These are phyloP conservation scores for Lentinus brumalis DNA, from an alignment of 768 basidiomycete genomes.

Conservation along the genomic window DNA sequence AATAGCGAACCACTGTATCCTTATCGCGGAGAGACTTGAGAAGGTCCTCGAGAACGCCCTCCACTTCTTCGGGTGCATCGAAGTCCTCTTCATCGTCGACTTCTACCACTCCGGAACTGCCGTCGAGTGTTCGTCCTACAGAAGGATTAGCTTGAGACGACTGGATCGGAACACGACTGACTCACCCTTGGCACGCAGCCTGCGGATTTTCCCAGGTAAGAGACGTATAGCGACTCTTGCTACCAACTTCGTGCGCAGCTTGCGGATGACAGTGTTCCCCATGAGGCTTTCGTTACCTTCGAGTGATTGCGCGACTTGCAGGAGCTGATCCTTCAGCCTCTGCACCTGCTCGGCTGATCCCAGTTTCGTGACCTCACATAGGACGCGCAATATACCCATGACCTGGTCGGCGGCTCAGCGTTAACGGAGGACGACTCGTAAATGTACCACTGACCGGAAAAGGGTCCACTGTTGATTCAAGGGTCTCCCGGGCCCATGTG, in stretches of 20 bases:
- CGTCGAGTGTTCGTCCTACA: slow-evolving; percentile 26
- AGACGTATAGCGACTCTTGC: slow-evolving; percentile 65
- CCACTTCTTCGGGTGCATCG: slow-evolving; percentile 80
- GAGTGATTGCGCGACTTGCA: slow-evolving; percentile 47
- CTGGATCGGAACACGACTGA: background rate
- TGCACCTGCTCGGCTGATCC: slow-evolving; percentile 57
- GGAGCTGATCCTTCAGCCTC: slow-evolving; percentile 43
- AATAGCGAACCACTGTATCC: slow-evolving; percentile 96
- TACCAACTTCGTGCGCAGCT: slow-evolving; percentile 65
- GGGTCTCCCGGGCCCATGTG: slow-evolving; percentile 41
- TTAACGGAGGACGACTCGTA: no score
- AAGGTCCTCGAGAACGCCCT: slow-evolving; percentile 69
- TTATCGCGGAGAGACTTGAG: slow-evolving; percentile 80
- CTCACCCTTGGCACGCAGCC: slow-evolving; percentile 45
- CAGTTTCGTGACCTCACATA: slow-evolving; percentile 71
- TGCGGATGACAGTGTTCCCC: slow-evolving; percentile 68
- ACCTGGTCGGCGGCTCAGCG: slow-evolving; percentile 42
- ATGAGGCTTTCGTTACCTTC: slow-evolving; percentile 42
- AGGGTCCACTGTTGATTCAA: slow-evolving; percentile 44
- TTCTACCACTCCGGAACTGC: background rate
- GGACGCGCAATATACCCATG: slow-evolving; percentile 66
- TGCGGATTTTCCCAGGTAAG: slow-evolving; percentile 49
- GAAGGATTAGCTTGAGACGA: background rate
- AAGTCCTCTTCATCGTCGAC: slow-evolving; percentile 37
- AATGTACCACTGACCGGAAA: slow-evolving; percentile 48